Evolutionary conservation across 225 moss, liverwort and hornwort genomes (phyloP), one percentile per base, ranked within the genome.

Genomic region (Bryum argenteum): DNA sequence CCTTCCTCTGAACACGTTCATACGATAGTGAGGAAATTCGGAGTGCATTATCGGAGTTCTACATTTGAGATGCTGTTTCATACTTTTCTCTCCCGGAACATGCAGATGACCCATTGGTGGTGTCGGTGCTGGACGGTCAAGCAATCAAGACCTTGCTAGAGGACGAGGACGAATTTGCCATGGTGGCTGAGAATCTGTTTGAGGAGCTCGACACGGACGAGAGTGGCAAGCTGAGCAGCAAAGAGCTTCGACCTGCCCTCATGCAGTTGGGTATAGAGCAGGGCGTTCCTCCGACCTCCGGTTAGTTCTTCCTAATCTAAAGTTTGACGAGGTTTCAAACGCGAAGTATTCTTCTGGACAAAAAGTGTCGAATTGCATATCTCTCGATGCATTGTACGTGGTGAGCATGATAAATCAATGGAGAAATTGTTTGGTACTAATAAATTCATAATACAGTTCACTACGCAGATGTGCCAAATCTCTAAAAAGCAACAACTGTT

Each of bases 161-260:
- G 47, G 94, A 94, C 58, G 97, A 97, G 80, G 94, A 94, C 72
- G 97, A 97, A 62, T 97, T 94, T 82, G 97, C 94, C 18, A 92
- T 97, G 94, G 62, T 94, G 67, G 97, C 94, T 54, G 94, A 97
- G 74, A 89, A 70, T 71, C 64, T 94, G 65, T 92, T 94, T 60
- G 89, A 90, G 65, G 92, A 87, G 62, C 67, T 97, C 79, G 97
- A 94, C 74, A 80, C 86, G 17, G 97, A 97, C 74, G 97, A 94
- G 58, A 97, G 92, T 67, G 96, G 96, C 74, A 96, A 96, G 71
- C 90, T 96, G 69, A 90, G 84, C 82, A 90, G 89, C 71, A 92
- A 88, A 64, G 94, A 97, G 82, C 92, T 97, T 50, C 86, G 88
- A 81, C 97, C 97, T 85, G 97, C 94, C 14, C 88, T 97, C 58